A percentile compares a stretch with the other conserved stretches of the same genome.
Evolutionary conservation across 176 grass and related monocot species (phyloP).

Genomic region (Dendrocalamus sinicus): DNA sequence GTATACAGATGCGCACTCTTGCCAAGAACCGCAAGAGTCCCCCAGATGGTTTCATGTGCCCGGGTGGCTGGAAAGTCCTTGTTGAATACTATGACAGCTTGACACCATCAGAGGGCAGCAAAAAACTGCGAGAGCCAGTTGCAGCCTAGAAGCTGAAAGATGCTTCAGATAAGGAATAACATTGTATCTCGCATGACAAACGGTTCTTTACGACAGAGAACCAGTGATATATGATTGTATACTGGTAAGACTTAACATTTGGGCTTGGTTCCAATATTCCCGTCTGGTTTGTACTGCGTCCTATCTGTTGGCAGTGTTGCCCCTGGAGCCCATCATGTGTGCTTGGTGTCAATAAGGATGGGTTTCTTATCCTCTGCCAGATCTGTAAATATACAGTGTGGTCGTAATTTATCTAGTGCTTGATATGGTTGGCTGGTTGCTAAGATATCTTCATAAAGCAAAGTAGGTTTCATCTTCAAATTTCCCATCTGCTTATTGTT

Average conservation of each 20-base stretch:
- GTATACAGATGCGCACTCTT: constrained; percentile 78
- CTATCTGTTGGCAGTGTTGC: constrained; percentile 34
- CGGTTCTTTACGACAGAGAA: constrained; percentile 53
- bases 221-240: constrained; percentile 49
- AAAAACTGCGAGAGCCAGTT: constrained; percentile 68
- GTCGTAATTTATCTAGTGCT: constrained; percentile 17
- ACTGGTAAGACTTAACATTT: constrained; percentile 41
- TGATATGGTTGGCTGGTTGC: constrained; percentile 38
- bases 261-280: constrained; percentile 30
- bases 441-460: background rate
- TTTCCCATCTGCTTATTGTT: background rate
- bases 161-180: constrained; percentile 25
- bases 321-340: constrained; percentile 30
- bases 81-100: constrained; percentile 90
- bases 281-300: constrained; percentile 29
- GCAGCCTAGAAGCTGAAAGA: constrained; percentile 55
- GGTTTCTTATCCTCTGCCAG: constrained; percentile 32
- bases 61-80: constrained; percentile 89
- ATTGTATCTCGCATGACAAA: constrained; percentile 5
- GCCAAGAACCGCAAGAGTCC: constrained; percentile 80
- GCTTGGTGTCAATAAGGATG: constrained; percentile 44
- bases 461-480: background rate
- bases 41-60: constrained; percentile 97
- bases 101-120: constrained; percentile 48
- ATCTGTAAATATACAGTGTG: constrained; percentile 48